Base-by-base conservation (phyloP, 805 yeast species). In the Hanseniaspora guilliermondii region DNA sequence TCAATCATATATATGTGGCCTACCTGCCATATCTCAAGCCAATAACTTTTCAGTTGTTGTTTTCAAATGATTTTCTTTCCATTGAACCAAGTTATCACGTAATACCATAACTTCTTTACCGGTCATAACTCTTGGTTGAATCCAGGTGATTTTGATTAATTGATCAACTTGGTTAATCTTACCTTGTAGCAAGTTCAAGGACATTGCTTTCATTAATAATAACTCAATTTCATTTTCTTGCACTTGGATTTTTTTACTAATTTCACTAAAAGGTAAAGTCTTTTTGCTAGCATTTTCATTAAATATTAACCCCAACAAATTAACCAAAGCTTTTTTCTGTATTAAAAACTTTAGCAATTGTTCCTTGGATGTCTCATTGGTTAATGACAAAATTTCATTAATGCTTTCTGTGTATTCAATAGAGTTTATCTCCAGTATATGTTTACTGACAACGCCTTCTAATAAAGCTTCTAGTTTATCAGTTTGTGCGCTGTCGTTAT, bases 81-180 rank as follows among this genome's bases (percentile, higher is more conserved):
- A 93, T 50, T 73, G 75, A 27, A 74, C 73, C 64, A 93, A 76
- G 62, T 85, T 84, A 52, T 75, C 74, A 59, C 80, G 80, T 85
- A 93, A 87, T 44, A 75, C 75, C 56, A 74, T 77, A 56, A 91
- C 84, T 73, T 93, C 98, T 44, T 78, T 78, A 58, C 73, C 74
- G 63, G 87, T 87, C 76, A 93, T 83, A 54, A 88, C 86, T 63
- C 97, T 77, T 56, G 98, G 97, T 73, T 93, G 97, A 58, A 91
- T 83, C 98, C 98, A 93, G 27, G 85, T 80, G 47, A 93, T 81
- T 35, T 83, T 80, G 55, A 93, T 85, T 14, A 83, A 72, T 66
- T 83, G 79, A 49, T 79, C 78, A 42, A 88, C 86, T 71, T 93
- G 95, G 66, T 93, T 95, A 61, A 93, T 91, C 50, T 78, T 75